Percentiles rank a stretch among this genome's conserved stretches.
These are phyloP conservation scores for Clavariopsis aquatica DNA, from an alignment of 495 filamentous ascomycete genomes.

Conservation along the genomic window DNA sequence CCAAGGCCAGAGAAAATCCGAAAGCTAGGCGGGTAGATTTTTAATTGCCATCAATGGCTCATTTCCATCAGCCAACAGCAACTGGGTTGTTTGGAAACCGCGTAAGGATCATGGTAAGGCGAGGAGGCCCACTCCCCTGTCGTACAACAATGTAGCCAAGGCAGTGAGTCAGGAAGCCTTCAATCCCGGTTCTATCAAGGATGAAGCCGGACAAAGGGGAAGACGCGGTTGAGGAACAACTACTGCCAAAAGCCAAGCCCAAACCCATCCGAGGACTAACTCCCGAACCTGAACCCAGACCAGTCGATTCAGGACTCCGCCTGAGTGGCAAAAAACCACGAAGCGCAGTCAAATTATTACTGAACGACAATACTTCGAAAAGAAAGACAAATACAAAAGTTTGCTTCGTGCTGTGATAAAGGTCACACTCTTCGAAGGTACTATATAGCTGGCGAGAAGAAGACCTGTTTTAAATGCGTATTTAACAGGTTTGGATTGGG, in stretches of 20 bases:
- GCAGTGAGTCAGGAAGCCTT: constrained; percentile 10
- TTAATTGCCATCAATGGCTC: constrained; percentile 15
- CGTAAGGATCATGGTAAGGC: background rate
- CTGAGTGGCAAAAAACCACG: constrained; percentile 24
- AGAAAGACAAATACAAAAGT: constrained; percentile 9
- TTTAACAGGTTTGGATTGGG: constrained; percentile 1
- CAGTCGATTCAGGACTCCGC: constrained; percentile 19
- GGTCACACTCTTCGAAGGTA: constrained; percentile 27
- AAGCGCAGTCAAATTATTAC: constrained; percentile 26
- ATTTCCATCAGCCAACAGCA: constrained; percentile 7
- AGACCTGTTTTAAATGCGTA: constrained; percentile 22
- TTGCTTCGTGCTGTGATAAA: constrained; percentile 28
- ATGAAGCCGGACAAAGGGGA: constrained; percentile 3
- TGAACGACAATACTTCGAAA: constrained; percentile 1
- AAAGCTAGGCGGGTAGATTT: constrained; percentile 18
- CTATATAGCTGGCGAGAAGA: constrained; percentile 23
- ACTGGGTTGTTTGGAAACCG: constrained; percentile 22
- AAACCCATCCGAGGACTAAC: constrained; percentile 10
- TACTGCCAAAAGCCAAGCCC: constrained; percentile 11
- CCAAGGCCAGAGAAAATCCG: constrained; percentile 1
- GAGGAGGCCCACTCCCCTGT: background rate
- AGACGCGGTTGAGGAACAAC: constrained; percentile 4
- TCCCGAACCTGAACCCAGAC: constrained; percentile 7
- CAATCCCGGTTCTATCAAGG: constrained; percentile 1
- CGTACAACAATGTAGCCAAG: constrained; percentile 22